Percentiles rank a stretch among this genome's conserved stretches.
Conservation (phyloP, 2,329 filamentous ascomycete genomes). For the Sporothrix luriei region DNA sequence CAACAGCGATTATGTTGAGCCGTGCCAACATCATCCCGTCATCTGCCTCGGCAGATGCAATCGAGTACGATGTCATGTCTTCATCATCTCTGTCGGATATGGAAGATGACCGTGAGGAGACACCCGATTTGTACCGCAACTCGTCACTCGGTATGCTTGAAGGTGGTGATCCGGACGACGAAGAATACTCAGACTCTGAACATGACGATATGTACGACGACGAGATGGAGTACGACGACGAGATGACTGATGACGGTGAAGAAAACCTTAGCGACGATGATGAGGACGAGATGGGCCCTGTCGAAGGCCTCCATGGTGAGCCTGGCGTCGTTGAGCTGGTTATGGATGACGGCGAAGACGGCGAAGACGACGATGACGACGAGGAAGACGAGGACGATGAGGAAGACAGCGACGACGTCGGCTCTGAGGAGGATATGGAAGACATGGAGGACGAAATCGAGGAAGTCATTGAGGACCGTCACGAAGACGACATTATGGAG, state of each 20-base stretch:
- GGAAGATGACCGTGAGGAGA: constrained; percentile 86
- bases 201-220: constrained; percentile 94
- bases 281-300: constrained; percentile 82
- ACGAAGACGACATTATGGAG: constrained; percentile 63
- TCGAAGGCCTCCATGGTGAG: constrained; percentile 71
- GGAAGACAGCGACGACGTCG: constrained; percentile 50
- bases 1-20: constrained; percentile 83
- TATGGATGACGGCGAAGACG: constrained; percentile 69
- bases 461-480: constrained; percentile 62
- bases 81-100: constrained; percentile 87
- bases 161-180: constrained; percentile 73
- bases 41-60: constrained; percentile 66
- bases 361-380: constrained; percentile 63
- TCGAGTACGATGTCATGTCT: constrained; percentile 86
- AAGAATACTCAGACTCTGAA: constrained; percentile 67
- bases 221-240: constrained; percentile 87
- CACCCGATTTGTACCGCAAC: constrained; percentile 94
- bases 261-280: constrained; percentile 90
- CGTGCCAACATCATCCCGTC: constrained; percentile 69
- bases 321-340: constrained; percentile 72
- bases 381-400: constrained; percentile 51
- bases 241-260: constrained; percentile 74
- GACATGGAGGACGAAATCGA: constrained; percentile 55
- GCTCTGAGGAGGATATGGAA: constrained; percentile 47
- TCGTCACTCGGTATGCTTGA: constrained; percentile 95